phyloP scores from a whole-genome alignment of 306 rosid genomes.

The Biancaea sappan region DNA sequence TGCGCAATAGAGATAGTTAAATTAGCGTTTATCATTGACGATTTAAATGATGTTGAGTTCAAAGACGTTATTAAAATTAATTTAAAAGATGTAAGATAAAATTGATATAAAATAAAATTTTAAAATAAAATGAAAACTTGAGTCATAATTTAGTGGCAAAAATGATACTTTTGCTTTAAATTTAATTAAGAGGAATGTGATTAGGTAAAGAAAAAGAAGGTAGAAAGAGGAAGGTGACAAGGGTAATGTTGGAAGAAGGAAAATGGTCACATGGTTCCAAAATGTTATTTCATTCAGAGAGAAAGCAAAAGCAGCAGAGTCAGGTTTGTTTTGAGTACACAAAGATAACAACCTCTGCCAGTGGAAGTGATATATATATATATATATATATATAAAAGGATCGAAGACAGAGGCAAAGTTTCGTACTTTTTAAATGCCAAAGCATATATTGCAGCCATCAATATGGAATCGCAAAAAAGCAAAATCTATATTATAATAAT shows the following conservation, averaged over 20 bases:
- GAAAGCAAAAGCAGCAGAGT: slow-evolving; percentile 20
- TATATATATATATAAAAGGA: slow-evolving; percentile 41
- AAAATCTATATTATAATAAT: neutral
- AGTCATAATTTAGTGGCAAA: no score
- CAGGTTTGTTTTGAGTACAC: slow-evolving; percentile 69
- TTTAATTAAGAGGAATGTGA: neutral
- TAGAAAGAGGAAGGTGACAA: slow-evolving; percentile 3
- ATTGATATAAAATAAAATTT: no score
- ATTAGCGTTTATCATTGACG: no score
- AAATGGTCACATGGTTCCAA: slow-evolving; percentile 47
- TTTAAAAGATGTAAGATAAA: no score
- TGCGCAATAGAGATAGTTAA: no score
- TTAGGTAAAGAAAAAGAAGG: neutral
- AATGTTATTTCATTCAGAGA: slow-evolving; percentile 28
- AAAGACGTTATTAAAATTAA: no score
- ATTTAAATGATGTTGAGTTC: no score
- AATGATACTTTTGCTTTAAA: neutral
- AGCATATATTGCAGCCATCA: no score
- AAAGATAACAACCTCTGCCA: slow-evolving; percentile 82
- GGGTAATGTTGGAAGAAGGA: slow-evolving; percentile 34
- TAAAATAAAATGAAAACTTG: no score
- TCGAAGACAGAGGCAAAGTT: slow-evolving; percentile 47
- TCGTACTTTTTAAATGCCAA: slow-evolving; percentile 40
- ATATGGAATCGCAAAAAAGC: slow-evolving; percentile 22
- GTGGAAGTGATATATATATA: slow-evolving; percentile 44